These are phyloP conservation scores for Ploettnerulaceae sp. DNA, from an alignment of 2,329 filamentous ascomycete genomes.

Conservation along the genomic window DNA sequence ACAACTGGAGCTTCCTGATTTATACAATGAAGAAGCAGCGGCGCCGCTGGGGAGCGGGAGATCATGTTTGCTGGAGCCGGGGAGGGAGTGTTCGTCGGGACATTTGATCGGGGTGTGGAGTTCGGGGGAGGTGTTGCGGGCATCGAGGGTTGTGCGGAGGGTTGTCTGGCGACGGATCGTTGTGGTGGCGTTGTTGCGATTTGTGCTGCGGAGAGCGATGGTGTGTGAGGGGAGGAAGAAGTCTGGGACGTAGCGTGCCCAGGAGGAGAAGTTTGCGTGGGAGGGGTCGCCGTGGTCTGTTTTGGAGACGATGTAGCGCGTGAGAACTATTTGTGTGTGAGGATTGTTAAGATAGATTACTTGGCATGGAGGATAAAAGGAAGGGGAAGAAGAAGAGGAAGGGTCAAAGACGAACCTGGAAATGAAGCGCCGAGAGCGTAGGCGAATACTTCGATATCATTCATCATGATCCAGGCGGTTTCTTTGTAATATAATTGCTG, in stretches of 20 bases:
- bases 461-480: slow-evolving; percentile 29
- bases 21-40: neutral
- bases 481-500: slow-evolving; percentile 27
- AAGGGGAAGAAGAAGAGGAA: neutral
- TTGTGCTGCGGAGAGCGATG: neutral
- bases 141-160: slow-evolving; percentile 1
- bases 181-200: too few species aligned
- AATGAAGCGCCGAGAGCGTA: slow-evolving; percentile 32
- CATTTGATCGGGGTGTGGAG: slow-evolving; percentile 1
- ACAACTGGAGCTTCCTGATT: neutral
- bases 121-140: slow-evolving; percentile 3
- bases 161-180: neutral
- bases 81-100: slow-evolving; percentile 1
- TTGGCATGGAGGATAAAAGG: neutral
- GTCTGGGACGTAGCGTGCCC: slow-evolving; percentile 21
- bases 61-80: neutral
- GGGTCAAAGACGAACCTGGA: slow-evolving; percentile 19
- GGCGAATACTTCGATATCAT: slow-evolving; percentile 32
- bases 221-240: slow-evolving; percentile 13
- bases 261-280: slow-evolving; percentile 23
- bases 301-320: slow-evolving; percentile 13
- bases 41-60: neutral
- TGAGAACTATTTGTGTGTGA: slow-evolving; percentile 11
- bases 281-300: slow-evolving; percentile 4
- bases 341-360: neutral